These are phyloP conservation scores for Suillus decipiens DNA, from an alignment of 768 basidiomycete genomes.

Conservation along the genomic window DNA sequence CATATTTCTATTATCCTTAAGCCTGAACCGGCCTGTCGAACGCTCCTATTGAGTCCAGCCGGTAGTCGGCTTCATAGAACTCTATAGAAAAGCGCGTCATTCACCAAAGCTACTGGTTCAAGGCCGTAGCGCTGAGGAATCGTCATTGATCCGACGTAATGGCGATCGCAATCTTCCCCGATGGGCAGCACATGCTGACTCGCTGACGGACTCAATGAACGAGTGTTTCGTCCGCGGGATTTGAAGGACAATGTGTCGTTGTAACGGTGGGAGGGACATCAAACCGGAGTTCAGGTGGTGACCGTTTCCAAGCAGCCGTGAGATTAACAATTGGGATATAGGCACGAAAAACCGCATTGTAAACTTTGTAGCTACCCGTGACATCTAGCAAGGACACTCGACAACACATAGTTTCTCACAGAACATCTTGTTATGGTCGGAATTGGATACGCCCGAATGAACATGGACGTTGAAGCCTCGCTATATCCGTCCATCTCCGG, in stretches of 20 bases:
- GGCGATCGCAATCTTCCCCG: background rate
- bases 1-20: background rate
- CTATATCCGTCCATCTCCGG: background rate
- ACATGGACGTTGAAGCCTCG: background rate
- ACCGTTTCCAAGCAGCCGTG: background rate
- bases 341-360: background rate
- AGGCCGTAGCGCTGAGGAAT: background rate
- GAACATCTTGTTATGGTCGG: background rate
- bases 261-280: background rate
- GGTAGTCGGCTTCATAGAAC: background rate
- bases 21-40: background rate
- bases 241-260: background rate
- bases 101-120: background rate
- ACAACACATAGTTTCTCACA: background rate
- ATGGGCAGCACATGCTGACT: background rate
- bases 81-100: background rate
- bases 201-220: background rate
- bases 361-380: background rate
- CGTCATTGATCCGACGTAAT: background rate
- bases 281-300: background rate
- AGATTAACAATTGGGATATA: background rate
- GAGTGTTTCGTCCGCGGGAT: background rate
- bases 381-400: background rate
- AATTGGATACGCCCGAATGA: background rate
- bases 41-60: background rate